These are phyloP conservation scores for Trametes pubescens DNA, from an alignment of 1,284 basidiomycete genomes.

Conservation along the genomic window DNA sequence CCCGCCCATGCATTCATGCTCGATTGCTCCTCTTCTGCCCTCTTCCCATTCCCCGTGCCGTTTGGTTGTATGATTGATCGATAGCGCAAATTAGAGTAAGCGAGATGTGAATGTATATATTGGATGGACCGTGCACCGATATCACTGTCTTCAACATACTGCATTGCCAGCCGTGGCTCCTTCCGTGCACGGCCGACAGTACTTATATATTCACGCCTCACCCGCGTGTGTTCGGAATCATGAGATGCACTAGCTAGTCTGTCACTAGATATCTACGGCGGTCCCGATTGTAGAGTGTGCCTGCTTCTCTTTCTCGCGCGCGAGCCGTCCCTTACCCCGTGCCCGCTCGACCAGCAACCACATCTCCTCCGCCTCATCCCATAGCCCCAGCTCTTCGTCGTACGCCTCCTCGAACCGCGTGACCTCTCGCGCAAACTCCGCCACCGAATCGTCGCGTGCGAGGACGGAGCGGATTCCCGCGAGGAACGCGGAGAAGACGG, in stretches of 20 bases:
- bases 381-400: constrained; percentile 54
- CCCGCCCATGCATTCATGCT: constrained; percentile 35
- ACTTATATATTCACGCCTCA: too few species aligned
- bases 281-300: constrained; percentile 31
- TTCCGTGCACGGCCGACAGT: too few species aligned
- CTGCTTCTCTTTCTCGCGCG: constrained; percentile 54
- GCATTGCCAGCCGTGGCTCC: too few species aligned
- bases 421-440: constrained; percentile 57
- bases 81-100: constrained; percentile 35
- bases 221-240: too few species aligned
- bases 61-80: constrained; percentile 36
- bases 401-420: constrained; percentile 59
- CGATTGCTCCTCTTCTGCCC: constrained; percentile 16
- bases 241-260: too few species aligned
- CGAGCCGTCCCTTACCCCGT: constrained; percentile 71
- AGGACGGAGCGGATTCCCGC: constrained; percentile 59
- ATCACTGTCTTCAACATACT: constrained; percentile 3
- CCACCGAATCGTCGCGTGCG: constrained; percentile 24
- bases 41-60: constrained; percentile 19
- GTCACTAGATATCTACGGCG: constrained; percentile 26
- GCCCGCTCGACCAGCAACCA: constrained; percentile 73
- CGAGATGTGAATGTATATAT: constrained; percentile 36
- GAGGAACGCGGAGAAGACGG: constrained; percentile 71
- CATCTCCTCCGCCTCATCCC: constrained; percentile 57
- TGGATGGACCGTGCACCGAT: constrained; percentile 30